Conservation (phyloP, 2,329 filamentous ascomycete species). For the Colletotrichum sp. region DNA sequence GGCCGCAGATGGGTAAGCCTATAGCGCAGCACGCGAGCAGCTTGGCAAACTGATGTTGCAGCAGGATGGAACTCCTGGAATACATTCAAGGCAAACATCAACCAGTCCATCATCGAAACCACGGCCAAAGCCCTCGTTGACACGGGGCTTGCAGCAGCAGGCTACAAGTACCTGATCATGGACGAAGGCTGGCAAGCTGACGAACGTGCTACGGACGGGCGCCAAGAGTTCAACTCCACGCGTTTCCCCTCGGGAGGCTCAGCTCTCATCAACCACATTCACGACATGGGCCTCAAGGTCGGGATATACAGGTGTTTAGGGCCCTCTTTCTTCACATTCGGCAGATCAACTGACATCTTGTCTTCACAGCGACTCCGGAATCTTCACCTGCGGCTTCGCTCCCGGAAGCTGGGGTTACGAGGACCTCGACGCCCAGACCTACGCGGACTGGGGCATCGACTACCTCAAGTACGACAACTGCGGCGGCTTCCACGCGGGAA, state of each 20-base stretch:
- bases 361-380: slow-evolving; percentile 40
- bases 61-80: slow-evolving; percentile 20
- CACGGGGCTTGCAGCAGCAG: not conserved
- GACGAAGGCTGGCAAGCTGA: slow-evolving; percentile 1
- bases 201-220: not conserved
- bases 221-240: not conserved
- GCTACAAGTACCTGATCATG: slow-evolving; percentile 12
- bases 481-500: slow-evolving; percentile 52
- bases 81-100: slow-evolving; percentile 22
- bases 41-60: not conserved
- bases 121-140: not conserved
- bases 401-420: slow-evolving; percentile 39
- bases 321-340: too few species aligned
- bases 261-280: slow-evolving; percentile 49
- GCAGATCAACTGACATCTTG: not conserved
- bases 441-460: slow-evolving; percentile 56
- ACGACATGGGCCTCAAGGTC: slow-evolving; percentile 51
- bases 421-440: slow-evolving; percentile 54
- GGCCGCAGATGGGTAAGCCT: not conserved
- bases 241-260: slow-evolving; percentile 35
- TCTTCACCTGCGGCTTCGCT: slow-evolving; percentile 44
- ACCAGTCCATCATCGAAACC: slow-evolving; percentile 23
- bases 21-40: not conserved
- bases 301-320: slow-evolving; percentile 51
- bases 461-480: slow-evolving; percentile 61